These are phyloP conservation scores for Elymus sibiricus DNA, from an alignment of 176 grass and related monocot genomes.

Conservation along the genomic window DNA sequence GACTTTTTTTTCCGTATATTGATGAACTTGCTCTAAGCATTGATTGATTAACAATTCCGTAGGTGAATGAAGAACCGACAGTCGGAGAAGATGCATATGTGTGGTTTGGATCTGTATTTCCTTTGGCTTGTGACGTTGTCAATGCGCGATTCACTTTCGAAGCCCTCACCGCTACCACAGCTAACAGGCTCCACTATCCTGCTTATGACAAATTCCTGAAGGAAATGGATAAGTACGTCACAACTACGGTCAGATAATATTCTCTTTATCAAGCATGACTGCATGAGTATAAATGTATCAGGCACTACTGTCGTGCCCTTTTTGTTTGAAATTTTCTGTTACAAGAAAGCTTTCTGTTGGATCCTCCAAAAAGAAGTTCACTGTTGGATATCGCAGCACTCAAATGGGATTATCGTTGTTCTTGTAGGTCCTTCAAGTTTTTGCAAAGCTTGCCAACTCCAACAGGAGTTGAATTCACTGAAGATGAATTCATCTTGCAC, in stretches of 20 bases:
- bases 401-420: neutral
- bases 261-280: neutral
- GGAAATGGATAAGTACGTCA: slow-evolving; percentile 82
- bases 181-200: slow-evolving; percentile 77
- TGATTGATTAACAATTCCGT: neutral
- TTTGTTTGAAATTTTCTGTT: neutral
- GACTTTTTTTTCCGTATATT: neutral
- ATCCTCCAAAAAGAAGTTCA: neutral
- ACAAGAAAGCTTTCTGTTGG: neutral
- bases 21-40: neutral
- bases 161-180: slow-evolving; percentile 66
- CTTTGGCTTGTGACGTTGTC: slow-evolving; percentile 74
- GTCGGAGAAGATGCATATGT: slow-evolving; percentile 81
- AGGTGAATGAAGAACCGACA: slow-evolving; percentile 83
- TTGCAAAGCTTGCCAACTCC: slow-evolving; percentile 59
- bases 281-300: neutral
- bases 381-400: neutral
- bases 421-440: slow-evolving; percentile 51
- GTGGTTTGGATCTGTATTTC: slow-evolving; percentile 84
- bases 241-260: neutral
- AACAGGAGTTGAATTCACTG: slow-evolving; percentile 59
- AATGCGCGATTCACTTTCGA: slow-evolving; percentile 92
- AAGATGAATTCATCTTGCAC: slow-evolving; percentile 83
- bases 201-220: slow-evolving; percentile 93
- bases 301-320: neutral